Conservation (phyloP, 2,329 filamentous ascomycete genomes). For the Apiospora hydei region DNA sequence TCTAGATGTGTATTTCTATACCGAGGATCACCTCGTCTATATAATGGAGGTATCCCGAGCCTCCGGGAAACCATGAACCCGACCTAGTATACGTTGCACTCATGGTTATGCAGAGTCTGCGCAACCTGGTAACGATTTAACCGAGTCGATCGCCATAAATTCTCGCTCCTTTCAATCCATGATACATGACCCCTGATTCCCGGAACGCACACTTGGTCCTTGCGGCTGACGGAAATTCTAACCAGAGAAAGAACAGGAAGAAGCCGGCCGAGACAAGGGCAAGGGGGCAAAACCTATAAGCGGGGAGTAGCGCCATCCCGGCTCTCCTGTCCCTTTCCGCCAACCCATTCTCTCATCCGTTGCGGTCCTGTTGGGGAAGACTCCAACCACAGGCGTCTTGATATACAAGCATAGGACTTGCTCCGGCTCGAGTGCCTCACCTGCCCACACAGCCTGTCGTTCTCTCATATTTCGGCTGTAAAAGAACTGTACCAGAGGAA, state of each 20-base stretch:
- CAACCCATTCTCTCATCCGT: not conserved
- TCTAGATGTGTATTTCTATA: not conserved
- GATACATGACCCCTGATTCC: constrained; percentile 8
- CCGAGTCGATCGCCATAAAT: constrained; percentile 13
- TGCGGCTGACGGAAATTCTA: not conserved
- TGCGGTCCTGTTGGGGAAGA: not conserved
- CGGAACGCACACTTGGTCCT: not conserved
- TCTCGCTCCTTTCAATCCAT: not conserved
- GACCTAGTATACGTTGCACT: constrained; percentile 1
- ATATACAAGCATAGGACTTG: constrained; percentile 19
- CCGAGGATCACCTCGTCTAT: not conserved
- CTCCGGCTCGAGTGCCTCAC: not conserved
- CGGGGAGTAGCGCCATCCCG: constrained; percentile 6
- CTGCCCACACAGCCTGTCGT: not conserved
- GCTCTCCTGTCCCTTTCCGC: not conserved
- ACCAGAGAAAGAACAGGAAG: not conserved
- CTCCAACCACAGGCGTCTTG: not conserved
- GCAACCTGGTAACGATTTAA: not conserved
- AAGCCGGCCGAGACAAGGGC: not conserved
- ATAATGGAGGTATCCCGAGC: not conserved
- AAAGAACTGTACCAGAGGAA: not conserved
- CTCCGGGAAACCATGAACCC: not conserved
- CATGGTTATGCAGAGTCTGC: not conserved
- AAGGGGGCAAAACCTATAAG: not conserved
- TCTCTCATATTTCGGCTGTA: constrained; percentile 28